phyloP scores from a whole-genome alignment of 768 basidiomycete genomes.

The Imleria badia region DNA sequence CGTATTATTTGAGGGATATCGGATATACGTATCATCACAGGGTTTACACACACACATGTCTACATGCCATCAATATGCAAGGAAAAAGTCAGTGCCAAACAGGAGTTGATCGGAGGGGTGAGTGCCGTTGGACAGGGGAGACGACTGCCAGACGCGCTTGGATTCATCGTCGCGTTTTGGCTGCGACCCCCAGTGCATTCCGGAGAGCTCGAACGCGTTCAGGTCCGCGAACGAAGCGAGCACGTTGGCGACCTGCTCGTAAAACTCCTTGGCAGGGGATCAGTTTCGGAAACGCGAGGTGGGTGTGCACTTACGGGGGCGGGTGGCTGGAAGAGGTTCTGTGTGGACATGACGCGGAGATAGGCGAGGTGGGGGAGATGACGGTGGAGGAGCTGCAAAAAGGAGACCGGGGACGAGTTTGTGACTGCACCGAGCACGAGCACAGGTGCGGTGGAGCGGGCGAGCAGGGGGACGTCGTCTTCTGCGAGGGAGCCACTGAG shows the following conservation, averaged over 20 bases:
- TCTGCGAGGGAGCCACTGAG: constrained; percentile 60
- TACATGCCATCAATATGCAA: constrained; percentile 30
- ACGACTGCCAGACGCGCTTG: constrained; percentile 54
- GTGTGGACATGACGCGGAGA: constrained; percentile 63
- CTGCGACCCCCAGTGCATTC: constrained; percentile 72
- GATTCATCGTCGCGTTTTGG: constrained; percentile 42
- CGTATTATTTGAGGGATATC: constrained; percentile 17
- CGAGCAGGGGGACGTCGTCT: constrained; percentile 52
- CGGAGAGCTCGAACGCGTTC: constrained; percentile 68
- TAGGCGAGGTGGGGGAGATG: constrained; percentile 62
- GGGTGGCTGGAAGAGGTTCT: constrained; percentile 48
- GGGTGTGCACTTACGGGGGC: constrained; percentile 39
- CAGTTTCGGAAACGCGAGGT: neutral
- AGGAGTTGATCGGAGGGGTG: constrained; percentile 33
- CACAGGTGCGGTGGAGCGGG: constrained; percentile 49
- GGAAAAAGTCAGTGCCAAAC: constrained; percentile 28
- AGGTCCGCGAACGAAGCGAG: constrained; percentile 62
- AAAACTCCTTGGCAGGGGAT: constrained; percentile 49
- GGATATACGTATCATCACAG: constrained; percentile 11
- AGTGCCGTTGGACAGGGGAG: constrained; percentile 38
- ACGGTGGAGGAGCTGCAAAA: constrained; percentile 54
- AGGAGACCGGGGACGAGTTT: constrained; percentile 52
- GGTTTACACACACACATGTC: constrained; percentile 13
- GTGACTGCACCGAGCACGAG: constrained; percentile 60
- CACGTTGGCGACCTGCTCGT: constrained; percentile 55